A percentile compares a stretch with the other conserved stretches of the same genome.
Evolutionary conservation across 176 grass and related monocot species (phyloP).

Genomic region (Oryza rufipogon): DNA sequence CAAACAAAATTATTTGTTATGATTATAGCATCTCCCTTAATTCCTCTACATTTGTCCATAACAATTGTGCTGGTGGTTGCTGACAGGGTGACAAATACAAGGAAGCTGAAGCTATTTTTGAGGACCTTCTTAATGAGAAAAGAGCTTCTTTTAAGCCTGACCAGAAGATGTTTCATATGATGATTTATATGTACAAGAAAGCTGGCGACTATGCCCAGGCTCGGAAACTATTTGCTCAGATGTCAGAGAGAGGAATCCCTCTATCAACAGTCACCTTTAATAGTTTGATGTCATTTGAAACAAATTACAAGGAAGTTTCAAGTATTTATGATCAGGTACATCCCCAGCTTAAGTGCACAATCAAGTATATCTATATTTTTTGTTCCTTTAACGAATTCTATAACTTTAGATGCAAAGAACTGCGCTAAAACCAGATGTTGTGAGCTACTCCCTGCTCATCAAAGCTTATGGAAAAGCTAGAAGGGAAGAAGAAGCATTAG

Average conservation of each 20-base stretch:
- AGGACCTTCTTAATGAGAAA: conserved; percentile 79
- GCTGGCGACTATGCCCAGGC: conserved; percentile 74
- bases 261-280: conserved; percentile 88
- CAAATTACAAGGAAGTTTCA: conserved; percentile 92
- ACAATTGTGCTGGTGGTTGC: conserved; percentile 43
- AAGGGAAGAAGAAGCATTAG: conserved; percentile 91
- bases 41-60: background rate
- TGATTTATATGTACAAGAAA: conserved; percentile 99
- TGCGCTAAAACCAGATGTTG: conserved; percentile 84
- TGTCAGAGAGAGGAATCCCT: conserved; percentile 80
- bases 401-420: conserved; percentile 86
- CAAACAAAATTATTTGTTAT: background rate
- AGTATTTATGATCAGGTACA: conserved; percentile 97
- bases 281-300: conserved; percentile 97
- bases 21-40: conserved; percentile 28
- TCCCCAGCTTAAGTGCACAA: conserved; percentile 31
- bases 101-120: conserved; percentile 77
- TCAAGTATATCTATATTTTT: conserved; percentile 24
- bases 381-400: conserved; percentile 15
- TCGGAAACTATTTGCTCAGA: conserved; percentile 72
- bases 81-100: conserved; percentile 71
- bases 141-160: conserved; percentile 83
- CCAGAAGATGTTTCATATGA: conserved; percentile 99
- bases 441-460: conserved; percentile 95
- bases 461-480: conserved; percentile 97